A percentile compares a stretch with the other conserved stretches of the same genome.
Evolutionary conservation across 441 rosid species (phyloP).

Genomic region (Populus hybrid): DNA sequence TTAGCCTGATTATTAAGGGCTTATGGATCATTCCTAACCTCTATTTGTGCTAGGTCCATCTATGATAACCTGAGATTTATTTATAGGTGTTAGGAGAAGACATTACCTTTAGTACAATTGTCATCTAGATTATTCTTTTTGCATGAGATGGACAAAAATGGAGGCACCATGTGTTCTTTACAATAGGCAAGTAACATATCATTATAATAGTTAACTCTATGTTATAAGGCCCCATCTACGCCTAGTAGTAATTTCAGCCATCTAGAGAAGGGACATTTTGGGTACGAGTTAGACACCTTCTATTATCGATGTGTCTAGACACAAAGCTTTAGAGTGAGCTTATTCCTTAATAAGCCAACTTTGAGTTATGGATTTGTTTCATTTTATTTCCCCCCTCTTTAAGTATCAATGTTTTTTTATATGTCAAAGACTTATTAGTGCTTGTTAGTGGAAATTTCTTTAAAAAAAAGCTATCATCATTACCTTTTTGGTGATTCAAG

Average conservation of each 20-base stretch:
- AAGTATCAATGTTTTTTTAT: too few relatives aligned
- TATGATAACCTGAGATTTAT: neutral
- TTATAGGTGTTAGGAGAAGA: neutral
- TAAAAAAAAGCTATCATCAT: too few relatives aligned
- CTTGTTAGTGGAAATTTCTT: neutral
- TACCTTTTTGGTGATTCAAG: too few relatives aligned
- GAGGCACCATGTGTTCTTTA: too few relatives aligned
- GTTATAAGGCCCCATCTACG: neutral
- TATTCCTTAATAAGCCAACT: neutral
- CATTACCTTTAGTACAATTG: neutral
- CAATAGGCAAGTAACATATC: neutral
- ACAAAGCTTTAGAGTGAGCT: neutral
- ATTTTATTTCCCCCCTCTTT: neutral
- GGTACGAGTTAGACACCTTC: neutral
- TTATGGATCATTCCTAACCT: neutral
- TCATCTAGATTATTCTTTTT: neutral
- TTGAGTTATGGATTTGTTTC: too few relatives aligned
- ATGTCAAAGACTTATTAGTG: neutral
- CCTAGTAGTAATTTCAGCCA: neutral
- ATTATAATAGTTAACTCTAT: too few relatives aligned
- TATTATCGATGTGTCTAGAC: neutral
- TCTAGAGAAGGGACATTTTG: neutral
- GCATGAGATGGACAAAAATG: neutral
- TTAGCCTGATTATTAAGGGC: neutral
- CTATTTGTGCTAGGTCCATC: neutral